Base-by-base conservation (phyloP, 2,329 filamentous ascomycete genomes). In the Diplodia intermedia region DNA sequence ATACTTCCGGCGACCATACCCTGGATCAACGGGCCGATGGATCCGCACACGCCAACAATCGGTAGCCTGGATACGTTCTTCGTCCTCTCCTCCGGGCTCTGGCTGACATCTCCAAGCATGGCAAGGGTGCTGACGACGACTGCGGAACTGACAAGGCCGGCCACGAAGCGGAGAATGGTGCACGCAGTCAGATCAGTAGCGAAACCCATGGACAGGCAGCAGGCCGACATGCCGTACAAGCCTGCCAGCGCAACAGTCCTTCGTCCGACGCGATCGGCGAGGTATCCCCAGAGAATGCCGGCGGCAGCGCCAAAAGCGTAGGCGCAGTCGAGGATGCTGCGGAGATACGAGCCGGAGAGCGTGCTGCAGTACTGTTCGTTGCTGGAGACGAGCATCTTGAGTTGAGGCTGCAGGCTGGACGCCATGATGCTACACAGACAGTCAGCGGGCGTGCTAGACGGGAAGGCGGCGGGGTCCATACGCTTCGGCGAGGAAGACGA, bases 401-500 rank as follows among this genome's bases (percentile, higher is more conserved):
- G 79, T 68, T 83, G 82, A 15, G 81, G 79, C 60, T 82, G 80
- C 7, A 83, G 77, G 65, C 80, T 82, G n/a, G 82, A 82, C 31
- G 81, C 79, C 79, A 84, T 82, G 72, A 84, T 82, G 47, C 78
- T 80, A 65, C 38, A 33, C 7, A 54, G 14, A 54, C 20, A 52
- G 57, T 69, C 33, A 69, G 61, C 55, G 20, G 33, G 4, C 12
- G 3, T 23, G 29, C 15, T n/a, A 15, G 4, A 18, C 7, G 43
- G 15, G 61, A 2, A 53, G 11, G 33, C 49, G 54, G 33, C n/a
- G 29, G 15, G 26, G 33, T 18, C 15, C 78, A 61, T 75, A 80
- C 76, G 82, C 81, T 75, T 84, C 82, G 7, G 81, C 81, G n/a
- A 84, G 75, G 68, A 83, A 82, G 31, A 83, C 72, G 31, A 82